A percentile compares a stretch with the other conserved stretches of the same genome.
Conservation (phyloP, 495 filamentous ascomycete species). For the Cercophora scortea region DNA sequence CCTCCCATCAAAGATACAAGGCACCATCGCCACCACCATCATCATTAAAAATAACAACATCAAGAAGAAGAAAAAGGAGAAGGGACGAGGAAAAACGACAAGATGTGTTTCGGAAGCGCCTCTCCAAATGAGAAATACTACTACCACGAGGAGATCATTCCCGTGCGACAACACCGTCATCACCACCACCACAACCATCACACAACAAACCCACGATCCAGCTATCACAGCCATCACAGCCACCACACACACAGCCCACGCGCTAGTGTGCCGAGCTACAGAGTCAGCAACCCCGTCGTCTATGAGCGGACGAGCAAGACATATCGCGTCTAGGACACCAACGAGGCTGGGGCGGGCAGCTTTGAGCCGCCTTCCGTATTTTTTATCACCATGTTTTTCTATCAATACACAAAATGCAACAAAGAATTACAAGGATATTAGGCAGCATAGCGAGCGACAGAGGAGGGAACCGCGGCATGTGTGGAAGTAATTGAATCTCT, state of each 20-base stretch:
- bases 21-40: too few species aligned
- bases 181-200: slow-evolving; percentile 27
- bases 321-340: background rate
- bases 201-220: slow-evolving; percentile 5
- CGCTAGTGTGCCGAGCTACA: slow-evolving; percentile 25
- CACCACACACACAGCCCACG: slow-evolving; percentile 17
- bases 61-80: too few species aligned
- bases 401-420: background rate
- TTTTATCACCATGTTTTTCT: background rate
- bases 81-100: too few species aligned
- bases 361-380: too few species aligned
- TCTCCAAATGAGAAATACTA: slow-evolving; percentile 34
- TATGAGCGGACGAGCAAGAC: slow-evolving; percentile 8
- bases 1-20: too few species aligned
- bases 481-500: too few species aligned
- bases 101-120: slow-evolving; percentile 35
- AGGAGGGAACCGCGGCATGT: too few species aligned
- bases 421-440: too few species aligned
- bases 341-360: background rate
- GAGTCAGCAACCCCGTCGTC: slow-evolving; percentile 7
- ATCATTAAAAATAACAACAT: too few species aligned
- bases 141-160: slow-evolving; percentile 42
- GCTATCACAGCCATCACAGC: slow-evolving; percentile 2
- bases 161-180: slow-evolving; percentile 22
- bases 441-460: too few species aligned